Evolutionary conservation across 106 monocot species (phyloP), one percentile per base, ranked within the genome.

Genomic region (Cymbidium sinense): DNA sequence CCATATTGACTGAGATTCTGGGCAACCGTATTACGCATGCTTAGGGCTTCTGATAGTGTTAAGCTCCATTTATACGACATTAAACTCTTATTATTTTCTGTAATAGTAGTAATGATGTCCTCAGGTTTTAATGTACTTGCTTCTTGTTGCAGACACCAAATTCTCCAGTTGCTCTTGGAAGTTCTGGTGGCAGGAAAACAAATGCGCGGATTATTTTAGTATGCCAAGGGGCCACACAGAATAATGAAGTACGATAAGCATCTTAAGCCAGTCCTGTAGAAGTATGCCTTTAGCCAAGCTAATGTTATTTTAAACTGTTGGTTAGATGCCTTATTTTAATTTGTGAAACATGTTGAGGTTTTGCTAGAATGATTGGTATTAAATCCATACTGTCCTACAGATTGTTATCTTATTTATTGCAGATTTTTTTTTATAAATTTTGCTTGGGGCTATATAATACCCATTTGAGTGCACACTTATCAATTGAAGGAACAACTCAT

Each of bases 71-170:
- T 47, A 47, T 41, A 7, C 9, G 0, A 41, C 47, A 47, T 15
- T 47, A 47, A 47, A 47, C 13, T 13, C 15, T 47, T 39, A 39
- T 47, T 47, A 47, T 17, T 47, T 13, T 15, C 1, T 47, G 11
- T 47, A 13, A 47, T 47, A 1, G 15, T 47, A 0, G 47, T 47
- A 0, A 47, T 47, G 13, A 0, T 47, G 47, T 13, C 2, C 1
- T 47, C n/a, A 69, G 10, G 34, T 1, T 69, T 31, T 76, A 15
- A 34, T 70, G 41, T 41, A 19, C 70, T 29, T 50, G 23, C 31
- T 37, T 83, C 52, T 41, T 79, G 13, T 73, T 85, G 77, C 90
- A 98, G 98, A 98, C 98, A 3, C 94, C 98, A 79, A 87, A 88
- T 86, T 88, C 94, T 80, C 98, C 98, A 6, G 71, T 96, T 43